These are phyloP conservation scores for Fomitopsis pinicola DNA, from an alignment of 1,284 basidiomycete genomes.

Conservation along the genomic window DNA sequence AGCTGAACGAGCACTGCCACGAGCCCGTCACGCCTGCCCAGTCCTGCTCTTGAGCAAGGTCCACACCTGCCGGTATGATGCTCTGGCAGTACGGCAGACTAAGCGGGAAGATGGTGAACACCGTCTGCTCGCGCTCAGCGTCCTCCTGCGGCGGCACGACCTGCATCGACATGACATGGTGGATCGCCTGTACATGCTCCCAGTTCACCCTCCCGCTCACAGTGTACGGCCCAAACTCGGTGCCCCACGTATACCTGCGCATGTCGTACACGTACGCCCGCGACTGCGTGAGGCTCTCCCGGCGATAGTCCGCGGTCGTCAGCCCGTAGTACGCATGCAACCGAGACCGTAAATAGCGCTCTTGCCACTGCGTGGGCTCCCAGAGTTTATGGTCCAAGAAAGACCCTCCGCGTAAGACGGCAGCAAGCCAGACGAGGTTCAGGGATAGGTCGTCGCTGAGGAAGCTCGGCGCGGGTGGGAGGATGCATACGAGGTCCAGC, in stretches of 20 bases:
- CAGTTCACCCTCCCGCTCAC: slow-evolving; percentile 50
- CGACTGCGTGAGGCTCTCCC: slow-evolving; percentile 31
- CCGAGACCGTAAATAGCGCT: slow-evolving; percentile 42
- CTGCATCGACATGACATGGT: slow-evolving; percentile 51
- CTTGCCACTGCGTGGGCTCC: slow-evolving; percentile 24
- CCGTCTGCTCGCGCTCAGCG: slow-evolving; percentile 21
- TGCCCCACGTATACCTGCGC: slow-evolving; percentile 46
- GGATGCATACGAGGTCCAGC: slow-evolving; percentile 39
- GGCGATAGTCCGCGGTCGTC: slow-evolving; percentile 37
- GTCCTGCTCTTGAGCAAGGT: slow-evolving; percentile 39
- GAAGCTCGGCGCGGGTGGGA: slow-evolving; percentile 32
- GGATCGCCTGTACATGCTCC: slow-evolving; percentile 53
- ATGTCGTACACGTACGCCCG: slow-evolving; percentile 58
- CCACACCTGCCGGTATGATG: slow-evolving; percentile 33
- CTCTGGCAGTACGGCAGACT: slow-evolving; percentile 53
- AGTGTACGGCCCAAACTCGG: slow-evolving; percentile 55
- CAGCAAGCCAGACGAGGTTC: slow-evolving; percentile 51
- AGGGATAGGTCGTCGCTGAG: slow-evolving; percentile 33
- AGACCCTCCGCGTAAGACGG: slow-evolving; percentile 34
- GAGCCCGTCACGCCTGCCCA: slow-evolving; percentile 61
- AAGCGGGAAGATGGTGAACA: slow-evolving; percentile 42
- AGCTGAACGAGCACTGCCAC: slow-evolving; percentile 63
- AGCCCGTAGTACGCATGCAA: slow-evolving; percentile 55
- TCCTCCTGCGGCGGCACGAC: slow-evolving; percentile 36
- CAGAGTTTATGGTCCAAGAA: slow-evolving; percentile 39